Base-by-base conservation (phyloP, 768 basidiomycete genomes). In the Boletus vermiculosoides region DNA sequence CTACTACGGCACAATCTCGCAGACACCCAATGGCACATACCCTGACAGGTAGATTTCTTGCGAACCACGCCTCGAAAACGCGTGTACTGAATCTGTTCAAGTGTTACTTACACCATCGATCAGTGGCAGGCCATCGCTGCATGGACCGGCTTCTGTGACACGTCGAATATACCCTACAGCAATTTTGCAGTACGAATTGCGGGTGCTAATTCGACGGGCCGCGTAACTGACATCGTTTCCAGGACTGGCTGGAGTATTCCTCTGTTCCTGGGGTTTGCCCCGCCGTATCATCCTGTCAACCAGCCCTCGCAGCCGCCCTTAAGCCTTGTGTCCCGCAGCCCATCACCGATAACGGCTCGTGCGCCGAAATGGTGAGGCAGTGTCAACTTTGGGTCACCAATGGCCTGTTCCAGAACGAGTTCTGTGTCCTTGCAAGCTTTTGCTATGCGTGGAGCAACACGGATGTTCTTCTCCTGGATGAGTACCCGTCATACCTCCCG, bases 221-320 rank as follows among this genome's bases (percentile, higher is more conserved):
- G 4, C 23, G 2, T 39, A 10, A 1, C 30, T 57, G 8, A 47
- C 37, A 47, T 23, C 5, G 53, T 55, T 15, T 45, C 3, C 23
- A 68, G 66, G 66, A 66, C 31, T 68, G 66, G 66, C 40, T 68
- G 22, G 57, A 62, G 25, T 66, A 65, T 54, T 62, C 63, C 7
- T 50, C 63, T 13, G 28, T 52, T n/a, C 52, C 66, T 8, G 63
- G 66, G 2, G 53, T 62, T 18, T 67, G 65, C 18, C 57, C 62
- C 28, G 58, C 65, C 9, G 47, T 57, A 4, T 7, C 37, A 10
- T 63, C 64, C n/a, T 62, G 65, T 49, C 56, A 20, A n/a, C 34
- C 40, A 40, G 4, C 31, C 31, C 10, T 31, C 31, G 31, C 31
- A 31, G 59, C 45, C 8, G 34, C 33, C 13, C 6, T 23, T 22